A percentile compares a stretch with the other conserved stretches of the same genome.
These are phyloP conservation scores for Scheffersomyces segobiensis DNA, from an alignment of 1,139 yeast genomes.

Conservation along the genomic window DNA sequence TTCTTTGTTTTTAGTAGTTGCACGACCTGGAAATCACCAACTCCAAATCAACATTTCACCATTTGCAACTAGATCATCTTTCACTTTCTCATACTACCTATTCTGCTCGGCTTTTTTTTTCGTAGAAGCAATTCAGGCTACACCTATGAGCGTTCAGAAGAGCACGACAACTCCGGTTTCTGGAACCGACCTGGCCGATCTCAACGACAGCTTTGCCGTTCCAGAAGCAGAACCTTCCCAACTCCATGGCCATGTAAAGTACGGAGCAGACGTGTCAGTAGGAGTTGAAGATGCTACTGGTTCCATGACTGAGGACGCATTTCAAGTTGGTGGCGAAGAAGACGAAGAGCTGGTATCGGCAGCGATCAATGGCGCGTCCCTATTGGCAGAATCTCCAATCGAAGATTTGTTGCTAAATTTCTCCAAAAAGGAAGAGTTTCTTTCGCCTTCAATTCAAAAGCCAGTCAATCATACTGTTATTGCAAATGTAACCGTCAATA, in stretches of 20 bases:
- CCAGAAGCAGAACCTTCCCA: background rate
- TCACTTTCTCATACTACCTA: background rate
- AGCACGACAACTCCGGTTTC: background rate
- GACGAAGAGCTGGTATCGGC: background rate
- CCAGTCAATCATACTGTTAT: background rate
- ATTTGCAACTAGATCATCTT: background rate
- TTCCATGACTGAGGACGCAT: background rate
- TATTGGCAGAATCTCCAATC: background rate
- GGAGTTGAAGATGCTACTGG: background rate
- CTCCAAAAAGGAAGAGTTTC: background rate
- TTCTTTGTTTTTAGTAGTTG: background rate
- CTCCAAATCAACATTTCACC: conserved; percentile 7
- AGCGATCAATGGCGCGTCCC: background rate
- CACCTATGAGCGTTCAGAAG: background rate
- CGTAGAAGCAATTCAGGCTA: background rate
- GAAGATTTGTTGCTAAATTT: background rate
- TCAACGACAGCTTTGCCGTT: background rate
- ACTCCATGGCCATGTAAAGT: background rate
- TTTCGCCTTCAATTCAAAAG: background rate
- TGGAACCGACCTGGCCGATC: background rate
- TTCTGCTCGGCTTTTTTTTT: background rate
- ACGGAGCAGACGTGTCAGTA: background rate
- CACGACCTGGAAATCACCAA: conserved; percentile 1
- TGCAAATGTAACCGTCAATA: too few relatives aligned
- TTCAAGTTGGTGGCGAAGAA: background rate